These are phyloP conservation scores for Termitomyces heimii DNA, from an alignment of 768 basidiomycete genomes.

Conservation along the genomic window DNA sequence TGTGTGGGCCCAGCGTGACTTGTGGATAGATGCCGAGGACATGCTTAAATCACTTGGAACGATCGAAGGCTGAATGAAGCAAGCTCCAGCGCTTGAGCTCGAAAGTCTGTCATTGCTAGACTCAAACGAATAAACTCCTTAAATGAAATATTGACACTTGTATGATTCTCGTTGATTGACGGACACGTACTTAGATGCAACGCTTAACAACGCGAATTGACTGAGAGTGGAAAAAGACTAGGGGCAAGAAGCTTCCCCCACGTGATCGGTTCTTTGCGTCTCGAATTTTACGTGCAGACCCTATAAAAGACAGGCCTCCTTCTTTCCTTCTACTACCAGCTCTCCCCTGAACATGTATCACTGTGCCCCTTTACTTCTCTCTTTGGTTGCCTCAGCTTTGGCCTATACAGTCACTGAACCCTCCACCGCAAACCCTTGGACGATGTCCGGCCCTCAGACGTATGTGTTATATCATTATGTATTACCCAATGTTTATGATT, in stretches of 20 bases:
- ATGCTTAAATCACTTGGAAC: slow-evolving; percentile 27
- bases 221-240: background rate
- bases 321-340: slow-evolving; percentile 6
- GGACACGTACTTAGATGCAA: background rate
- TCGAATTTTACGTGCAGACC: slow-evolving; percentile 11
- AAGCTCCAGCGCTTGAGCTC: background rate
- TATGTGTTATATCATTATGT: slow-evolving; percentile 16
- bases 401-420: slow-evolving; percentile 64
- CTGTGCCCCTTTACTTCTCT: slow-evolving; percentile 36
- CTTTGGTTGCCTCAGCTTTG: slow-evolving; percentile 45
- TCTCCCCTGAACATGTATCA: slow-evolving; percentile 32
- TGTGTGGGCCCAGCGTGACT: slow-evolving; percentile 74
- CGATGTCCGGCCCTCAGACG: slow-evolving; percentile 44
- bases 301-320: slow-evolving; percentile 15
- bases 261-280: slow-evolving; percentile 12
- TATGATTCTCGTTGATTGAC: slow-evolving; percentile 5
- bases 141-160: slow-evolving; percentile 5
- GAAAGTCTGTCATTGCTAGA: background rate
- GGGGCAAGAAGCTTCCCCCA: slow-evolving; percentile 10
- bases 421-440: slow-evolving; percentile 45
- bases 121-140: background rate
- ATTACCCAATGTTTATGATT: background rate
- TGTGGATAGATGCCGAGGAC: slow-evolving; percentile 75
- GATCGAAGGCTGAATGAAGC: background rate
- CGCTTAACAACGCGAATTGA: background rate